These are phyloP conservation scores for Carallia brachiata DNA, from an alignment of 345 rosid species.

Conservation along the genomic window DNA sequence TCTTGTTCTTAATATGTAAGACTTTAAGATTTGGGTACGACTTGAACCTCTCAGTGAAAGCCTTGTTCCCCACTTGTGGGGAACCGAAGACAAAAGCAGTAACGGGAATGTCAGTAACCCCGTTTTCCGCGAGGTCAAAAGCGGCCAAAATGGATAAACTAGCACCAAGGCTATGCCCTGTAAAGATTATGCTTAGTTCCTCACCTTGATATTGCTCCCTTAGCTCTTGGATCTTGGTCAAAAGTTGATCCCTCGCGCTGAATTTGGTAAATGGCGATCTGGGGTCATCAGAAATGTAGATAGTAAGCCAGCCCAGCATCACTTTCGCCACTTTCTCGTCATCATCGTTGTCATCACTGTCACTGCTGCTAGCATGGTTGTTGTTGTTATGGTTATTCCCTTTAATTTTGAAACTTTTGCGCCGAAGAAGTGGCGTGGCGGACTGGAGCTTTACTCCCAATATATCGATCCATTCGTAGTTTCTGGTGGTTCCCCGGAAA, in stretches of 20 bases:
- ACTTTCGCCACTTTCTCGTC: constrained; percentile 46
- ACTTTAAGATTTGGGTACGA: constrained; percentile 50
- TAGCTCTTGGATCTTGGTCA: constrained; percentile 50
- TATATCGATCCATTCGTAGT: constrained; percentile 76
- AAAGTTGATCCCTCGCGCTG: constrained; percentile 58
- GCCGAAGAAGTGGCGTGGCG: constrained; percentile 39
- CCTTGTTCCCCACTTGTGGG: constrained; percentile 76
- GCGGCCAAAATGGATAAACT: constrained; percentile 61
- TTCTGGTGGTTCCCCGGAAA: constrained; percentile 76
- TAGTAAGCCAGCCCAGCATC: constrained; percentile 81
- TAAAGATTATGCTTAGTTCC: constrained; percentile 51
- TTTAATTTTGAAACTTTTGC: not conserved
- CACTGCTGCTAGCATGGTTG: constrained; percentile 11
- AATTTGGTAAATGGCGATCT: constrained; percentile 58
- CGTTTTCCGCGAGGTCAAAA: constrained; percentile 71
- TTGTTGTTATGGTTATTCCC: not conserved
- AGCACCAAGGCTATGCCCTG: constrained; percentile 90
- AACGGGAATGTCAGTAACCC: constrained; percentile 50
- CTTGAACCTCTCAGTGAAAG: constrained; percentile 44
- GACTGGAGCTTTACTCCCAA: constrained; percentile 60
- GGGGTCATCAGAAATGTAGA: constrained; percentile 60
- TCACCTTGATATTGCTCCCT: constrained; percentile 49
- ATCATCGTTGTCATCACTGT: constrained; percentile 44
- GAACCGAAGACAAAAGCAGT: constrained; percentile 72
- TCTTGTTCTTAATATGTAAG: constrained; percentile 59